Percentiles rank a stretch among this genome's conserved stretches.
phyloP scores from a whole-genome alignment of 345 rosid species.

The Eucalyptus rudis region DNA sequence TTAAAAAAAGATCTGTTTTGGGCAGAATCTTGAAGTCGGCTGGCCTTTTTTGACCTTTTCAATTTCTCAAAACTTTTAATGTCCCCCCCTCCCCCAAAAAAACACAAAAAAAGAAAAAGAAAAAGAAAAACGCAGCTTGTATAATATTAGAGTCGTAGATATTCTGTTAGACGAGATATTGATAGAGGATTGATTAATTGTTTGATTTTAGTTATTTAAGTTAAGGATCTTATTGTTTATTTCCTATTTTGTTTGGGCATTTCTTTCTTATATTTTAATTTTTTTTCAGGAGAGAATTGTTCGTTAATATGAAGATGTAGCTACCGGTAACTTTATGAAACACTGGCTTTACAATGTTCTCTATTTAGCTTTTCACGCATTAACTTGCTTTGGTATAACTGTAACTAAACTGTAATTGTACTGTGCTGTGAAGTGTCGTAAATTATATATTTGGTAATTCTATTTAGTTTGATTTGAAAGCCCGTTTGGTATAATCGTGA shows the following conservation, averaged over 20 bases:
- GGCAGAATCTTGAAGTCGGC: not conserved
- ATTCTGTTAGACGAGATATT: not conserved
- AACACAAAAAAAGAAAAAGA: fast-evolving
- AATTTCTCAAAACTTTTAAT: not conserved
- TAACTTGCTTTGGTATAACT: not conserved
- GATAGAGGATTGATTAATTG: not conserved
- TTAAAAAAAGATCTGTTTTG: not conserved
- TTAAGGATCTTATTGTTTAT: not conserved
- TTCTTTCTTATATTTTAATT: not conserved
- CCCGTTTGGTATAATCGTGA: not conserved
- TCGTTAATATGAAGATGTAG: not conserved
- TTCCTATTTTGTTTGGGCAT: not conserved
- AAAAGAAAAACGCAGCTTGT: not conserved
- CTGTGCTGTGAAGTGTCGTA: not conserved
- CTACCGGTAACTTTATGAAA: not conserved
- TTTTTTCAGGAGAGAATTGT: not conserved
- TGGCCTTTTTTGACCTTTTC: not conserved
- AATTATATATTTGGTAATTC: not conserved
- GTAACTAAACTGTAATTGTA: not conserved
- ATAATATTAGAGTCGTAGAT: not conserved
- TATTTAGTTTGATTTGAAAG: not conserved
- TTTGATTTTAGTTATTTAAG: not conserved
- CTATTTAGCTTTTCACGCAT: not conserved
- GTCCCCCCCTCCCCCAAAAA: not conserved
- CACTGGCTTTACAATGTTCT: not conserved